Evolutionary conservation across 495 filamentous ascomycete species (phyloP).

Genomic region (Penicillium pancosmium): DNA sequence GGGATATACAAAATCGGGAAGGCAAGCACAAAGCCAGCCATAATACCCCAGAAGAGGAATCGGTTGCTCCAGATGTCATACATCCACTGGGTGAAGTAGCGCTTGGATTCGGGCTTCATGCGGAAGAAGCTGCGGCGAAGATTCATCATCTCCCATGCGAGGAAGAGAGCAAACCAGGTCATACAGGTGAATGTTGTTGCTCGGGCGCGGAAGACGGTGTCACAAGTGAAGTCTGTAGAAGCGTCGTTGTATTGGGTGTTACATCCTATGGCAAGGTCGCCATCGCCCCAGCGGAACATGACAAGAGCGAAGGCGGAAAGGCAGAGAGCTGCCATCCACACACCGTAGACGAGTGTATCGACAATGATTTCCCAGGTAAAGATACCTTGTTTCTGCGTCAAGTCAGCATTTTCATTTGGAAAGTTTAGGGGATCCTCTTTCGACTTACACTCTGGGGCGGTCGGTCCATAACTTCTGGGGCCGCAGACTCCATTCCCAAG

Average conservation of each 20-base stretch:
- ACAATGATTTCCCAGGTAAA: conserved; percentile 70
- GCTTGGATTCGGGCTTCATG: conserved; percentile 60
- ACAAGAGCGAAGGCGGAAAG: conserved; percentile 66
- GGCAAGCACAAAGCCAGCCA: conserved; percentile 68
- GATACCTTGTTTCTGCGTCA: conserved; percentile 61
- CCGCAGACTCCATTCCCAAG: conserved; percentile 69
- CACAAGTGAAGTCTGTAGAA: conserved; percentile 46
- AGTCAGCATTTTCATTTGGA: conserved; percentile 32
- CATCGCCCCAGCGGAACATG: conserved; percentile 67
- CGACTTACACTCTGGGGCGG: conserved; percentile 60
- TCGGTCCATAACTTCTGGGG: conserved; percentile 66
- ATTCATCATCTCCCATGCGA: conserved; percentile 74
- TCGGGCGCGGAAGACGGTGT: conserved; percentile 70
- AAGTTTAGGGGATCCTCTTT: background rate
- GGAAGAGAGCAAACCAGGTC: conserved; percentile 74
- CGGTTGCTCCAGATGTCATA: conserved; percentile 69
- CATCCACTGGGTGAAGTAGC: conserved; percentile 58
- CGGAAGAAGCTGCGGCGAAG: conserved; percentile 69
- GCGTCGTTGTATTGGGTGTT: conserved; percentile 57
- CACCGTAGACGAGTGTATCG: conserved; percentile 70
- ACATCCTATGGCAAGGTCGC: conserved; percentile 62
- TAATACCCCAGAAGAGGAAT: conserved; percentile 71
- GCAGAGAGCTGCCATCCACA: conserved; percentile 71
- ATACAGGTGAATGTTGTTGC: conserved; percentile 72
- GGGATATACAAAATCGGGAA: conserved; percentile 76